Evolutionary conservation across 2,329 filamentous ascomycete species (phyloP).

Genomic region (Chaetomiaceae sp.): DNA sequence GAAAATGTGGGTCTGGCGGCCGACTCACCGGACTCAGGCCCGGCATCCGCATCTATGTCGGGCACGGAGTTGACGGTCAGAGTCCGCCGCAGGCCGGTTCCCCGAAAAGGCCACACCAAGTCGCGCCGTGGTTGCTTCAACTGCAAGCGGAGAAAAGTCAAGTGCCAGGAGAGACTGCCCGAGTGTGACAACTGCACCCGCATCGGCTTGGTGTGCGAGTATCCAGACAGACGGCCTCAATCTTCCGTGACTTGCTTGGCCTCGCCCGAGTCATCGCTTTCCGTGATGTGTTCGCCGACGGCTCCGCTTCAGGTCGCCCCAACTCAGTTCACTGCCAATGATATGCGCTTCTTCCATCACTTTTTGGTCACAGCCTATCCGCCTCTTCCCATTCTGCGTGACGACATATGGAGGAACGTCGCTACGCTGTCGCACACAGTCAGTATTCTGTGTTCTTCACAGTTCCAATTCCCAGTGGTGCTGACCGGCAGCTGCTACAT

Average conservation of each 20-base stretch:
- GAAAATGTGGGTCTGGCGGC: not conserved
- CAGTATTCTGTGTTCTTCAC: conserved; percentile 3
- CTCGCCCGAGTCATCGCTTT: conserved; percentile 18
- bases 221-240: conserved; percentile 24
- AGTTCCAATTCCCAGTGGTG: not conserved
- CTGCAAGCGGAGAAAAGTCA: conserved; percentile 43
- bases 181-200: conserved; percentile 35
- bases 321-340: conserved; percentile 37
- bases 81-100: conserved; percentile 26
- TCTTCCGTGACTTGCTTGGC: conserved; percentile 10
- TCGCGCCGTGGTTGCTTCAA: conserved; percentile 38
- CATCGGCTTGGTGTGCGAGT: conserved; percentile 37
- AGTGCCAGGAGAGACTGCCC: conserved; percentile 38
- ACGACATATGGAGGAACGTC: conserved; percentile 35
- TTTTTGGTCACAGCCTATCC: conserved; percentile 45
- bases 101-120: conserved; percentile 36
- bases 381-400: conserved; percentile 36
- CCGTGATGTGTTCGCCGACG: conserved; percentile 32
- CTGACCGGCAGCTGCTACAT: not conserved
- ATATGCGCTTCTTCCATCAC: conserved; percentile 51
- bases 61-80: not conserved
- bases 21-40: not conserved
- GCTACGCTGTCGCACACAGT: conserved; percentile 38
- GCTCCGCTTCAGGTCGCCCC: conserved; percentile 20
- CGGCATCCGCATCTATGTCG: conserved; percentile 2